Evolutionary conservation across 2,329 filamentous ascomycete genomes (phyloP).

Genomic region (Fonsecaea monophora): DNA sequence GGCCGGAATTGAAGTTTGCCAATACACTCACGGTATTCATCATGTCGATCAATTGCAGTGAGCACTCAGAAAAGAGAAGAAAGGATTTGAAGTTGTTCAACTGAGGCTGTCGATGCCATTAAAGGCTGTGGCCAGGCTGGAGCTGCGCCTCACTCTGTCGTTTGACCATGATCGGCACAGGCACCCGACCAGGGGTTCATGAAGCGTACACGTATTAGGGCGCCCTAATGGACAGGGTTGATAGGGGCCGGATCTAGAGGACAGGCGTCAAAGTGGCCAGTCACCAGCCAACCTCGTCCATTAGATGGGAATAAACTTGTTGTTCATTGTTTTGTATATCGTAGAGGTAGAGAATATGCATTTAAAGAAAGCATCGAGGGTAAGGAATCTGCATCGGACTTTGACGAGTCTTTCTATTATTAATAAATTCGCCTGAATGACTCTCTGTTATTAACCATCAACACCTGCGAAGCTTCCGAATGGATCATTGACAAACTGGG

Average conservation of each 20-base stretch:
- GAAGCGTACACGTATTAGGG: not conserved
- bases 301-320: too few relatives aligned
- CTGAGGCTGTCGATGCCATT: not conserved
- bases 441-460: too few relatives aligned
- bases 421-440: too few relatives aligned
- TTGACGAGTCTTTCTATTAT: too few relatives aligned
- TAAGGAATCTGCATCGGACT: too few relatives aligned
- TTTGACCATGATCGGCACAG: not conserved
- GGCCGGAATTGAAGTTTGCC: slow-evolving; percentile 5
- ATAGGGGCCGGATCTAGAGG: not conserved
- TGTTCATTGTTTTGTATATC: not conserved
- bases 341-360: too few relatives aligned
- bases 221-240: not conserved
- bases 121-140: not conserved
- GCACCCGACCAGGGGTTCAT: not conserved
- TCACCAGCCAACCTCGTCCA: too few relatives aligned
- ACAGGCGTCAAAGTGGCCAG: too few relatives aligned
- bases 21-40: not conserved
- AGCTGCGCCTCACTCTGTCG: slow-evolving; percentile 2
- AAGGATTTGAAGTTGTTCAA: not conserved
- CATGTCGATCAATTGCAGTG: not conserved
- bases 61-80: not conserved
- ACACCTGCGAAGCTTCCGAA: too few relatives aligned
- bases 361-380: too few relatives aligned
- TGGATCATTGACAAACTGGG: too few relatives aligned